A percentile compares a stretch with the other conserved stretches of the same genome.
phyloP scores from a whole-genome alignment of 2,329 filamentous ascomycete genomes.

The Didymella keratinophila region DNA sequence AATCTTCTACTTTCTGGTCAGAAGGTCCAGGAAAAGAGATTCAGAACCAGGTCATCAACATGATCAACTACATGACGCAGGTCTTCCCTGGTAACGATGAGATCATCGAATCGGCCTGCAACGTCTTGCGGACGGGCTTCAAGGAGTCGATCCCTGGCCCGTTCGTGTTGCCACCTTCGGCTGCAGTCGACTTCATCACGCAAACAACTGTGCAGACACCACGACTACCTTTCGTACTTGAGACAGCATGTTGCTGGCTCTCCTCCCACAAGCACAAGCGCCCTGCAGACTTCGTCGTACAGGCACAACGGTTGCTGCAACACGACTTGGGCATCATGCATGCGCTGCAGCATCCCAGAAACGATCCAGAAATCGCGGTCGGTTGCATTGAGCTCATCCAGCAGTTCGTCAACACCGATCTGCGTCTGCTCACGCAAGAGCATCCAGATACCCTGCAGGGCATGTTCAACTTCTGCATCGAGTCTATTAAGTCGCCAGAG shows the following conservation, averaged over 20 bases:
- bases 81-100: conserved; percentile 69
- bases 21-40: conserved; percentile 58
- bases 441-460: conserved; percentile 66
- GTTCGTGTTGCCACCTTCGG: conserved; percentile 74
- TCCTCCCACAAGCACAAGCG: conserved; percentile 57
- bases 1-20: conserved; percentile 58
- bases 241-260: conserved; percentile 72
- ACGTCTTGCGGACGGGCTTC: conserved; percentile 76
- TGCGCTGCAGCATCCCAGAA: conserved; percentile 67
- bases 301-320: conserved; percentile 54
- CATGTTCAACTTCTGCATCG: conserved; percentile 75
- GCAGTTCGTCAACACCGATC: conserved; percentile 67
- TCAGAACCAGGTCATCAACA: conserved; percentile 61
- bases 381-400: conserved; percentile 76
- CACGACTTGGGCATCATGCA: conserved; percentile 71
- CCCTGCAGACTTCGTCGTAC: conserved; percentile 34
- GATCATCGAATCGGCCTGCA: conserved; percentile 74
- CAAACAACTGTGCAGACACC: conserved; percentile 67
- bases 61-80: conserved; percentile 59
- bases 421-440: conserved; percentile 68
- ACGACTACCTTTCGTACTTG: conserved; percentile 72
- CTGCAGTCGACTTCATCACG: conserved; percentile 72
- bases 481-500: conserved; percentile 74
- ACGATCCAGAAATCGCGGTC: conserved; percentile 76
- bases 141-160: conserved; percentile 76